Evolutionary conservation across 768 basidiomycete species (phyloP), one percentile per base, ranked within the genome.

Genomic region (Psilocybe tampanensis): DNA sequence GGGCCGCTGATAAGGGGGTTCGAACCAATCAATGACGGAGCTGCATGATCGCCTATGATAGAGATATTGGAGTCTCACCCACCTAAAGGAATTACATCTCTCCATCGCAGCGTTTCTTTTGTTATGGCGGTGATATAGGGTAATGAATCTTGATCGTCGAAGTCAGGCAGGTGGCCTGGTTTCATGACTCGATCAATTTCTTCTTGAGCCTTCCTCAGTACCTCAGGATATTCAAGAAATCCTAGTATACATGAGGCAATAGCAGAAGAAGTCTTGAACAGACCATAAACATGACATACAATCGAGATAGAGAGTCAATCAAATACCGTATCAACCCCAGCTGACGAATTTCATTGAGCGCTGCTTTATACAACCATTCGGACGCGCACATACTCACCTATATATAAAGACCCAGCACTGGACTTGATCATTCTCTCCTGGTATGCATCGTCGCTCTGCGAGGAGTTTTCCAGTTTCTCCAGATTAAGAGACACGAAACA

Each of bases 71-170:
- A 8, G 32, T 9, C n/a, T 5, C 11, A 54, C 39, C 4, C 24
- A 42, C 32, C 56, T 18, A 61, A 47, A 2, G 55, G 48, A 15
- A 21, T 23, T 5, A 53, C 23, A 24, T 22, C 44, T 41, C 54
- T 12, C 54, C 54, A 67, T 47, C 70, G 36, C 19, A 64, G 18
- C 8, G 51, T 33, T 43, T 69, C 68, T 29, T 62, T 68, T 2
- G 67, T 26, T 21, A 70, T 48, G 3, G 70, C 69, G 4, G 58
- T 45, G 24, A 66, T 54, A 34, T 70, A 70, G 0, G 66, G 68
- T 3, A 67, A 36, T 0, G 61, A 54, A 12, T 49, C 50, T 34
- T 36, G 32, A 19, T 72, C 67, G 8, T 52, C 56, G n/a, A 68
- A 63, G 8, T 53, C 44, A 6, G 69, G 70, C 5, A 70, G 58